Percentiles rank a stretch among this genome's conserved stretches.
phyloP scores from a whole-genome alignment of 164 flowering plant species.

The Buxus sempervirens region DNA sequence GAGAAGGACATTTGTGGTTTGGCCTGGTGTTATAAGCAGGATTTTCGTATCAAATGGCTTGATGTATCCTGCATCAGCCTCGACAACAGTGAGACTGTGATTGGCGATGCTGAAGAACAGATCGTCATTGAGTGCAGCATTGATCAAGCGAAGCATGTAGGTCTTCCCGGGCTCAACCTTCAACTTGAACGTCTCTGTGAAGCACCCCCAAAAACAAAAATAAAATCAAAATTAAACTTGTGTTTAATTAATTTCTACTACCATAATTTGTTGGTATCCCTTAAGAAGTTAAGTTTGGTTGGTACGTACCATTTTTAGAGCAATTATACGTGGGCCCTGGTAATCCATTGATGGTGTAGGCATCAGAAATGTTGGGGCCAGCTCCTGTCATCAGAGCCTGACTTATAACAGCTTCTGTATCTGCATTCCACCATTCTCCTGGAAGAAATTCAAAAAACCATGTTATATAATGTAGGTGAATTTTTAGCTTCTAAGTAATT shows the following conservation, averaged over 20 bases:
- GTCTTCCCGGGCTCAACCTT: conserved; percentile 30
- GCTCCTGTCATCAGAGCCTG: conserved; percentile 46
- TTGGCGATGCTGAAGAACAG: conserved; percentile 38
- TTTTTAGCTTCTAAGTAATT: no score
- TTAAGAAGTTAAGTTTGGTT: background rate
- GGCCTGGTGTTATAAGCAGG: conserved; percentile 27
- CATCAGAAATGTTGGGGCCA: conserved; percentile 46
- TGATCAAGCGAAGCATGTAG: conserved; percentile 27
- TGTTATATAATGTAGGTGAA: background rate
- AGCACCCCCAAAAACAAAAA: background rate
- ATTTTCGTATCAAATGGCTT: conserved; percentile 24
- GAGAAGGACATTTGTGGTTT: conserved; percentile 17
- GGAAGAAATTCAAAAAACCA: background rate
- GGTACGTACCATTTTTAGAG: conserved; percentile 31
- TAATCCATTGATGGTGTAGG: conserved; percentile 31
- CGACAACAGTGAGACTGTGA: conserved; percentile 25
- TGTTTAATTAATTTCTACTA: background rate
- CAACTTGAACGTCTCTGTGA: conserved; percentile 34
- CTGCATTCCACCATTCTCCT: conserved; percentile 47
- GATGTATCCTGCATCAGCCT: conserved; percentile 22
- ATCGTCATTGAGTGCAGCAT: conserved; percentile 40
- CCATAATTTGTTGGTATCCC: background rate
- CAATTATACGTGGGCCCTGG: conserved; percentile 42
- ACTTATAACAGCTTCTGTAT: conserved; percentile 36
- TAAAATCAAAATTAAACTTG: background rate